A percentile compares a stretch with the other conserved stretches of the same genome.
Evolutionary conservation across 1,284 basidiomycete species (phyloP).

Genomic region (Filobasidium uniguttulatum): DNA sequence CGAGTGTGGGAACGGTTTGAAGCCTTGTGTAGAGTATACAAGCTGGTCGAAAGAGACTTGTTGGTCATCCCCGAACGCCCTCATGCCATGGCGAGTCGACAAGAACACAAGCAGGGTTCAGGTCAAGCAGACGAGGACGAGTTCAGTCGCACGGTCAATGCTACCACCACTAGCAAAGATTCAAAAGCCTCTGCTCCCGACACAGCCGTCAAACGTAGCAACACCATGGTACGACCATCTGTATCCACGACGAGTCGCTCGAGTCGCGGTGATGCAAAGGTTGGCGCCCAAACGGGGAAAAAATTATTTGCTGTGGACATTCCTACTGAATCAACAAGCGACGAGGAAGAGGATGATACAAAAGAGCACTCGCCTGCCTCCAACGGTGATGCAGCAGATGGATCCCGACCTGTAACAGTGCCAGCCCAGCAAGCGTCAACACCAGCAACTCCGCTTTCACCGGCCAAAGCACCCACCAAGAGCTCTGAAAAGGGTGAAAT

Average conservation of each 20-base stretch:
- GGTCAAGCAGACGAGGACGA: not conserved
- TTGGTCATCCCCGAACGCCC: constrained; percentile 53
- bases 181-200: constrained; percentile 2
- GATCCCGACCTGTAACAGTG: too few species aligned
- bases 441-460: too few species aligned
- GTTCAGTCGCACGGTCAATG: not conserved
- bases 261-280: not conserved
- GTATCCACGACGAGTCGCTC: not conserved
- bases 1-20: constrained; percentile 83
- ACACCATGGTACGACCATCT: constrained; percentile 1
- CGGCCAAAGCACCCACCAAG: too few species aligned
- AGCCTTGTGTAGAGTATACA: constrained; percentile 63
- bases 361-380: too few species aligned
- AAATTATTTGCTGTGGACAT: constrained; percentile 13
- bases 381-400: too few species aligned
- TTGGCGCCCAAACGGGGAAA: constrained; percentile 4
- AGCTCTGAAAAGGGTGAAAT: too few species aligned
- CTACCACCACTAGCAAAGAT: not conserved
- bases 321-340: constrained; percentile 10
- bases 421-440: too few species aligned
- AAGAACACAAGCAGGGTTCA: constrained; percentile 3
- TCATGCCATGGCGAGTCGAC: constrained; percentile 4
- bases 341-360: too few species aligned
- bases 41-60: constrained; percentile 59
- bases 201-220: constrained; percentile 4